Evolutionary conservation across 148 eudicot species (phyloP).

Genomic region (Chenopodium formosanum): DNA sequence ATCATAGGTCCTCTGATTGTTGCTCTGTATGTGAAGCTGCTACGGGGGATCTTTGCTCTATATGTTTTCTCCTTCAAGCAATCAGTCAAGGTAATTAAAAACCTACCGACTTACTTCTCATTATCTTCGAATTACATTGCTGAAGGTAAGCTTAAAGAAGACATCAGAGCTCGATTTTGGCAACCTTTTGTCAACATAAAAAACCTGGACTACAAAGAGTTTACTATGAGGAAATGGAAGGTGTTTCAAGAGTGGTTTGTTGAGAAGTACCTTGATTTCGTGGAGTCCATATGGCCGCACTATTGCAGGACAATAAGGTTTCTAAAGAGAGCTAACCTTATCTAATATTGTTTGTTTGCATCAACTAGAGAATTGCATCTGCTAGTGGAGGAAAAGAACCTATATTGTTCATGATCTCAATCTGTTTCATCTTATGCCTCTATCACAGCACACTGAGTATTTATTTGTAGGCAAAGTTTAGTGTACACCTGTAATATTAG

Average conservation of each 20-base stretch:
- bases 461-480: slow-evolving; percentile 15
- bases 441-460: slow-evolving; percentile 10
- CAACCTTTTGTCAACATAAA: slow-evolving; percentile 46
- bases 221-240: slow-evolving; percentile 33
- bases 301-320: slow-evolving; percentile 71
- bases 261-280: slow-evolving; percentile 65
- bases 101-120: slow-evolving; percentile 42
- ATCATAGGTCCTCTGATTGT: slow-evolving; percentile 63
- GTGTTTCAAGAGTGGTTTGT: slow-evolving; percentile 39
- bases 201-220: slow-evolving; percentile 44
- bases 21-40: slow-evolving; percentile 59
- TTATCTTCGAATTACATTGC: slow-evolving; percentile 39
- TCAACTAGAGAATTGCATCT: slow-evolving; percentile 5
- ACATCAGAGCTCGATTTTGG: slow-evolving; percentile 32
- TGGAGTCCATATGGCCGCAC: slow-evolving; percentile 79
- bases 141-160: slow-evolving; percentile 56
- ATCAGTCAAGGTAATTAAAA: slow-evolving; percentile 49
- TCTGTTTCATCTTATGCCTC: slow-evolving; percentile 4
- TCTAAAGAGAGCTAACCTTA: slow-evolving; percentile 62
- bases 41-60: slow-evolving; percentile 43
- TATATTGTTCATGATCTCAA: background rate
- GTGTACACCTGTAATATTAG: slow-evolving; percentile 15
- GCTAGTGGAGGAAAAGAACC: background rate
- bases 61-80: slow-evolving; percentile 71
- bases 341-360: slow-evolving; percentile 29